Conservation (phyloP, 1,284 basidiomycete species). For the Flammula alnicola region DNA sequence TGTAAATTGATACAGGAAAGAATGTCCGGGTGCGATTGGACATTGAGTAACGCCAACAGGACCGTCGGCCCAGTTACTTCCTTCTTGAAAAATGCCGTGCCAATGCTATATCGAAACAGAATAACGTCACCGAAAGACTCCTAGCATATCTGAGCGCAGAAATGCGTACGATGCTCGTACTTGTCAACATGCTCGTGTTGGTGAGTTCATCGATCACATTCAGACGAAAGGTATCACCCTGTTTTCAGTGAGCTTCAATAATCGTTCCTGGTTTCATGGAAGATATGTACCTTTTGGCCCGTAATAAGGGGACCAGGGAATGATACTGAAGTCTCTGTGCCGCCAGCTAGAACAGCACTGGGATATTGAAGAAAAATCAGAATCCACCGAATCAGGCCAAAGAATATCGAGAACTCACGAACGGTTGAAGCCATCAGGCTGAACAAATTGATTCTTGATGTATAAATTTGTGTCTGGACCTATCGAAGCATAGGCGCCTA, state of each 20-base stretch:
- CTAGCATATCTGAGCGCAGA: background rate
- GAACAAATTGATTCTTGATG: conserved; percentile 18
- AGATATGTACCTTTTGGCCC: conserved; percentile 20
- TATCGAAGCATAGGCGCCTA: conserved; percentile 5
- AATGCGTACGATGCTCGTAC: conserved; percentile 27
- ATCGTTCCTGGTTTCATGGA: background rate
- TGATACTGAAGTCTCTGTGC: conserved; percentile 1
- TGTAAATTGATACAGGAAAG: conserved; percentile 39
- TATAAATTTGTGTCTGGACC: conserved; percentile 18
- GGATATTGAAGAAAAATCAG: background rate
- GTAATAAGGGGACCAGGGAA: conserved; percentile 27
- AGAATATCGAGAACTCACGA: conserved; percentile 15
- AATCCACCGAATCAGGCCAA: background rate
- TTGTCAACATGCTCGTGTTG: conserved; percentile 30
- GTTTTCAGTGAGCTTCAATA: background rate
- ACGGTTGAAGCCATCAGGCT: conserved; percentile 25
- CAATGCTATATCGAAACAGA: conserved; percentile 20
- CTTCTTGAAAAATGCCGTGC: conserved; percentile 29
- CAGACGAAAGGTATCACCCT: conserved; percentile 30
- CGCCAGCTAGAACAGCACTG: conserved; percentile 24
- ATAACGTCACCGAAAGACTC: background rate
- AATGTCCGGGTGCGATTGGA: conserved; percentile 43
- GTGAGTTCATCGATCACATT: conserved; percentile 31
- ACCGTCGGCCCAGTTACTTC: conserved; percentile 27
- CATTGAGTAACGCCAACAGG: conserved; percentile 40